Percentiles rank a stretch among this genome's conserved stretches.
phyloP scores from a whole-genome alignment of 805 yeast species.

The Barnettozyma sucrosica region DNA sequence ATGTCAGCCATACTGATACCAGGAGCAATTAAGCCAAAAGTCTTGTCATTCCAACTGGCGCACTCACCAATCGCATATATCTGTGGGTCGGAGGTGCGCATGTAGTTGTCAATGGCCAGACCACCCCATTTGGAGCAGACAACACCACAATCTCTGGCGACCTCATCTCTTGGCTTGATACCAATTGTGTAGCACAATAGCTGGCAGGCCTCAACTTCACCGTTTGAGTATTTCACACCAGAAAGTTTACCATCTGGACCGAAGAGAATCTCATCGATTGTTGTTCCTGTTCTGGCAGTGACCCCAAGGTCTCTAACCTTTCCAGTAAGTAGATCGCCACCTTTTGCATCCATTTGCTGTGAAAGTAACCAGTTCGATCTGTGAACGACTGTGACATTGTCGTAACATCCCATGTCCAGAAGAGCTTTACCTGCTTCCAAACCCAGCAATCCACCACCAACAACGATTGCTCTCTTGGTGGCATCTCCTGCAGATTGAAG shows the following conservation, averaged over 20 bases:
- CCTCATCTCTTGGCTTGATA: constrained; percentile 31
- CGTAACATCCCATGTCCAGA: constrained; percentile 27
- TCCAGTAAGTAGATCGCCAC: constrained; percentile 32
- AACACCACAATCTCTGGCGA: constrained; percentile 25
- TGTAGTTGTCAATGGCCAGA: constrained; percentile 24
- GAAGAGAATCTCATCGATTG: constrained; percentile 41
- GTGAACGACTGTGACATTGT: constrained; percentile 29
- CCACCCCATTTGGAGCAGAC: constrained; percentile 27
- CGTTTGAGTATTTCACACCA: constrained; percentile 26
- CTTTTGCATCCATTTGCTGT: constrained; percentile 33
- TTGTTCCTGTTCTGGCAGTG: constrained; percentile 45
- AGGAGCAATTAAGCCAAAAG: constrained; percentile 35
- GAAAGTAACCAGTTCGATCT: constrained; percentile 31
- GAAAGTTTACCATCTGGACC: constrained; percentile 20
- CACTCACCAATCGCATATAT: constrained; percentile 34
- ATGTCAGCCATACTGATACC: constrained; percentile 36
- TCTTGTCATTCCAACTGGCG: constrained; percentile 32
- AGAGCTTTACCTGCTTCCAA: constrained; percentile 35
- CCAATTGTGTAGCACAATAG: constrained; percentile 33
- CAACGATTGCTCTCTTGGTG: constrained; percentile 26
- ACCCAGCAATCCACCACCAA: constrained; percentile 32
- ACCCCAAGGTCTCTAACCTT: constrained; percentile 49
- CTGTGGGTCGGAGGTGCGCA: constrained; percentile 25
- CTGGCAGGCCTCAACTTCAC: constrained; percentile 28
- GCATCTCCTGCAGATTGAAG: constrained; percentile 1